Percentiles rank a stretch among this genome's conserved stretches.
phyloP scores from a whole-genome alignment of 345 rosid genomes.

The Murraya koenigii region DNA sequence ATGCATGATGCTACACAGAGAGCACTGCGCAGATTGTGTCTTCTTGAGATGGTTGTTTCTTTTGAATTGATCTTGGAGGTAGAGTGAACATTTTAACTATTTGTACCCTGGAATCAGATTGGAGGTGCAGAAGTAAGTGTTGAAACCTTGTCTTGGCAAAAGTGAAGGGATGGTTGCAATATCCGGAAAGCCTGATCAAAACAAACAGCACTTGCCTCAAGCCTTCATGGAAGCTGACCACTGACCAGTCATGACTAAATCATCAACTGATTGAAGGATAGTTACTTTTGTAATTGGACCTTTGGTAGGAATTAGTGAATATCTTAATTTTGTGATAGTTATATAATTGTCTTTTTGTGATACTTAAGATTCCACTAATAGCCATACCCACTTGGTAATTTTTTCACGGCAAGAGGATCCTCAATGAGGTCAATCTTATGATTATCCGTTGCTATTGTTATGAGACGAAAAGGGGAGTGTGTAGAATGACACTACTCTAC shows the following conservation, averaged over 20 bases:
- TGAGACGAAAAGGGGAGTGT: background rate
- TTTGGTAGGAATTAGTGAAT: background rate
- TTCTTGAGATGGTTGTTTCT: background rate
- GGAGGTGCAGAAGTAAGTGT: constrained; percentile 64
- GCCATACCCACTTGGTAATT: background rate
- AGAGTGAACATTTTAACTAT: background rate
- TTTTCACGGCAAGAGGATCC: no score
- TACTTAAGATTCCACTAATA: background rate
- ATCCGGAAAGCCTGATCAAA: constrained; percentile 57
- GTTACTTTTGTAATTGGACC: background rate
- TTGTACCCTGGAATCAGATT: constrained; percentile 33
- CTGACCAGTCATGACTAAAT: background rate
- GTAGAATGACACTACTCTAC: background rate
- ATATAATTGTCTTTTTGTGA: background rate
- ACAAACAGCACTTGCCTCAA: constrained; percentile 55
- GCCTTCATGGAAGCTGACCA: constrained; percentile 28
- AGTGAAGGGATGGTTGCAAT: constrained; percentile 44
- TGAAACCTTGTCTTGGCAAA: constrained; percentile 38
- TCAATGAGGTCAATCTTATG: no score
- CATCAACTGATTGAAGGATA: background rate
- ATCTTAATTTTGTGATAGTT: no score
- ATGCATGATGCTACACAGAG: background rate
- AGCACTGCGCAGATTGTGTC: background rate
- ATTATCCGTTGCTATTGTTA: background rate
- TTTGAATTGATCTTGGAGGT: background rate